Evolutionary conservation across 495 filamentous ascomycete genomes (phyloP).

Genomic region (Penicillium coprophilum): DNA sequence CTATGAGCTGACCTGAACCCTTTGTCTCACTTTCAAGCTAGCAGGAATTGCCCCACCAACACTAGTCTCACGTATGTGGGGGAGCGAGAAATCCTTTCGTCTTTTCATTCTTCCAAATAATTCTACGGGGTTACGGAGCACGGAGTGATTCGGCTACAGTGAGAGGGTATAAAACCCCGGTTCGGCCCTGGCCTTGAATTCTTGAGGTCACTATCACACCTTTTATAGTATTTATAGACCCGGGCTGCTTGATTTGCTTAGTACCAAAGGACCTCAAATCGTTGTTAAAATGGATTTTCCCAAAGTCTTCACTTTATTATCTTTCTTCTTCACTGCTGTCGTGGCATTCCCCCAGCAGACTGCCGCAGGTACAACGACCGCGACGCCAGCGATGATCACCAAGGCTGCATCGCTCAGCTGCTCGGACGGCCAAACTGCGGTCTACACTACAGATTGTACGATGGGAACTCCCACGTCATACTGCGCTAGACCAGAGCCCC

Average conservation of each 20-base stretch:
- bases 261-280: not conserved
- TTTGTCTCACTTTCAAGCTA: not conserved
- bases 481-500: slow-evolving; percentile 20
- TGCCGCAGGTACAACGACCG: not conserved
- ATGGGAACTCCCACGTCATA: slow-evolving; percentile 26
- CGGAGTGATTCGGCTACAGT: not conserved
- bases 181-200: not conserved
- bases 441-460: slow-evolving; percentile 33
- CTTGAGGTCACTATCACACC: not conserved
- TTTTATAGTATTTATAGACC: not conserved
- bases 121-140: too few species aligned
- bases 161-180: not conserved
- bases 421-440: slow-evolving; percentile 22
- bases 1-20: not conserved
- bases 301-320: not conserved
- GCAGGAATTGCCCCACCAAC: not conserved
- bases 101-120: not conserved
- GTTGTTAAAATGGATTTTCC: not conserved
- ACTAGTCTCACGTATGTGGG: not conserved
- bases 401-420: slow-evolving; percentile 18
- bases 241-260: not conserved
- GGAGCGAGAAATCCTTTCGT: not conserved
- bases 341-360: slow-evolving; percentile 18
- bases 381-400: not conserved
- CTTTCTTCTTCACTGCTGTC: slow-evolving; percentile 1